Evolutionary conservation across 2,329 filamentous ascomycete species (phyloP).

Genomic region (Fusarium sp.): DNA sequence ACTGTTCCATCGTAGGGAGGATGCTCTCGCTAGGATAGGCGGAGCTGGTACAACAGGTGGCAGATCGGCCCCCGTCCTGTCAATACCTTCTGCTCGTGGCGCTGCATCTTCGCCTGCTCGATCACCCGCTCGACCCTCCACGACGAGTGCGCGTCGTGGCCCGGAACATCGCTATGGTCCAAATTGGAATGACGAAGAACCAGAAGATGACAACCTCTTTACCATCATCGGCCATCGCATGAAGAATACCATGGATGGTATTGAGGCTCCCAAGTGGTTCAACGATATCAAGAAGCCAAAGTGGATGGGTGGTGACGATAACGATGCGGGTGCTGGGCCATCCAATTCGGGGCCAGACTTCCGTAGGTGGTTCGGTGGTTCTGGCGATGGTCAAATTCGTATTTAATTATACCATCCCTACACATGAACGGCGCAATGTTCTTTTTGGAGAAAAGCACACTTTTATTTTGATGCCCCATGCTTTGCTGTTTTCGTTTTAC

Average conservation of each 20-base stretch:
- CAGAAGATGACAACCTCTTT: constrained; percentile 85
- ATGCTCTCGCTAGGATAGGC: constrained; percentile 53
- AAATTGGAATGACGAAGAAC: constrained; percentile 64
- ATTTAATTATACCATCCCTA: constrained; percentile 31
- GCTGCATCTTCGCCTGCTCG: constrained; percentile 52
- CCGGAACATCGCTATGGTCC: constrained; percentile 44
- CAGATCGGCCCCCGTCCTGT: constrained; percentile 60
- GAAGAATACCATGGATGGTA: constrained; percentile 89
- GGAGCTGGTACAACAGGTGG: constrained; percentile 43
- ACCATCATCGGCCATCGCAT: constrained; percentile 85
- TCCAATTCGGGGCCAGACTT: constrained; percentile 55
- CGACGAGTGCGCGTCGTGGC: constrained; percentile 45
- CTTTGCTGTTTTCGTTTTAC: constrained; percentile 14
- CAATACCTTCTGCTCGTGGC: constrained; percentile 57
- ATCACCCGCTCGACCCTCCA: constrained; percentile 56
- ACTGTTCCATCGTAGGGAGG: constrained; percentile 62
- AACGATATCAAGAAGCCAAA: constrained; percentile 80
- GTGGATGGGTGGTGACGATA: constrained; percentile 77
- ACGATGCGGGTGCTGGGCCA: constrained; percentile 44
- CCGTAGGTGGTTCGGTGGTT: constrained; percentile 67
- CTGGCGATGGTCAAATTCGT: constrained; percentile 51
- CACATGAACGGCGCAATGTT: constrained; percentile 17
- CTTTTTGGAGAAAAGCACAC: constrained; percentile 21
- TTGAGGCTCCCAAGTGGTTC: constrained; percentile 86
- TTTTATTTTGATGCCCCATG: constrained; percentile 28